Conservation (phyloP, 164 flowering plant genomes). For the Magnolia officinalis region DNA sequence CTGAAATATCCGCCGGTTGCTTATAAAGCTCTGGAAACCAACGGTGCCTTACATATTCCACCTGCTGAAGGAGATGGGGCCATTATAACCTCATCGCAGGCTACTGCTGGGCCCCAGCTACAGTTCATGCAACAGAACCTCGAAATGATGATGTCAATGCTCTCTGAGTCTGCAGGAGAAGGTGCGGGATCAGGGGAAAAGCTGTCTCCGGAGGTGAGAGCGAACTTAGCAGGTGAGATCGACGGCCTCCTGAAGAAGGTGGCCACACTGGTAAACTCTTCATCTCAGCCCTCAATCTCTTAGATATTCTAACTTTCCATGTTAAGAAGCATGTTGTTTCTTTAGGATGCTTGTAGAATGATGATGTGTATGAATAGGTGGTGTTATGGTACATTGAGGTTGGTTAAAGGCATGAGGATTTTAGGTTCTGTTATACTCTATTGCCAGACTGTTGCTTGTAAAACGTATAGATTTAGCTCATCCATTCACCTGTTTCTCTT, state of each 20-base stretch:
- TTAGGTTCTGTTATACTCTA: background rate
- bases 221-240: slow-evolving; percentile 61
- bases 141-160: slow-evolving; percentile 66
- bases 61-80: background rate
- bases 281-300: background rate
- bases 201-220: slow-evolving; percentile 57
- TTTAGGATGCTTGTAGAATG: background rate
- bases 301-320: background rate
- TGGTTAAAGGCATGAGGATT: background rate
- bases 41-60: background rate
- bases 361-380: background rate
- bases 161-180: slow-evolving; percentile 50
- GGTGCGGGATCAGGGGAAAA: slow-evolving; percentile 16
- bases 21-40: slow-evolving; percentile 11
- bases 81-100: slow-evolving; percentile 1
- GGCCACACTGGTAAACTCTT: slow-evolving; percentile 37
- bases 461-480: no score
- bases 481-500: no score
- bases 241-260: slow-evolving; percentile 61
- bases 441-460: no score
- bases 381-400: background rate
- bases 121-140: slow-evolving; percentile 52
- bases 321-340: background rate
- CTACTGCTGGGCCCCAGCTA: slow-evolving; percentile 39
- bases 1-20: slow-evolving; percentile 28